Base-by-base conservation (phyloP, 2,329 filamentous ascomycete species). In the Penicillium fuscoglaucum region DNA sequence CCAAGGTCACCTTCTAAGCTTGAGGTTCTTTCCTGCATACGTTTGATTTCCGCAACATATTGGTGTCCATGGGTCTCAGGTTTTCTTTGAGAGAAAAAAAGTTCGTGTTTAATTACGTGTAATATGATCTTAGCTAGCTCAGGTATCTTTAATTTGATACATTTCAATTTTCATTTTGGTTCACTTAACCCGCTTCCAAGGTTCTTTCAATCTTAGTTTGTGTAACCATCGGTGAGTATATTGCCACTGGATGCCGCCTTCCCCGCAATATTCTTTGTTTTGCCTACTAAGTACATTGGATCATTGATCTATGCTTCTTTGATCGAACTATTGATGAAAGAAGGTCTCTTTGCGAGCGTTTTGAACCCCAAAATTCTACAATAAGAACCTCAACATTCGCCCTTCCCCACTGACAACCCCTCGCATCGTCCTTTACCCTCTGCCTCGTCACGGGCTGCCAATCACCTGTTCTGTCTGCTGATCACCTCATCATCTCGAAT, bases 1-100 rank as follows among this genome's bases (percentile, higher is more conserved):
- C 86, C 81, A 95, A 93, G 87, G 87, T 86, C 74, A 90, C 86
- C 65, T 91, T 91, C 75, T 80, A 79, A 71, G 59, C 71, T 56
- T 61, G 52, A 40, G 53, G 29, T 52, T 49, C 15, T 55, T 50
- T 62, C 52, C 61, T 65, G 50, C 54, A 54, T 49, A 41, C 45
- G 43, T 57, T 60, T 59, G 56, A 54, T 54, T 55, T 59, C 21
- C 57, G 58, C 62, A 50, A 56, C 41, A 52, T 54, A 62, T 54
- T 39, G 59, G 66, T 66, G 64, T 65, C 58, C 61, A 55, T 54
- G 59, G 58, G 66, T 61, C 59, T 59, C 55, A 61, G 60, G 59
- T 59, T 61, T 59, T 41, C 43, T 57, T 54, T 54, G 56, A 40
- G 45, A 48, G 24, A n/a, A 52, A 52, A 68, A 68, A 68, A 62